A percentile compares a stretch with the other conserved stretches of the same genome.
These are phyloP conservation scores for Mucor circinelloides DNA, from an alignment of 371 early-diverging fungal genomes.

Conservation along the genomic window DNA sequence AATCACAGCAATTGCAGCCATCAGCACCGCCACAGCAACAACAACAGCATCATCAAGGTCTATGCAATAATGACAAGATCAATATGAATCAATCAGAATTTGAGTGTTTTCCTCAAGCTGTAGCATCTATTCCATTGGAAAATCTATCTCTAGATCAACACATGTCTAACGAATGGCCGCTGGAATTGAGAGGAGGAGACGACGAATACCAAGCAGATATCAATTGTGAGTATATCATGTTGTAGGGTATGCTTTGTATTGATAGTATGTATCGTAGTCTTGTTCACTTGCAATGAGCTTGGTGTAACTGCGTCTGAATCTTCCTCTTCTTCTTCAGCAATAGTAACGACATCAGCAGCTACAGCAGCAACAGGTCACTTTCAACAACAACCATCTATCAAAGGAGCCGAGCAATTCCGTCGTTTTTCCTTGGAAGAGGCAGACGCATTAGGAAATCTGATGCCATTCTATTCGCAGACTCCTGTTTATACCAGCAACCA, in stretches of 20 bases:
- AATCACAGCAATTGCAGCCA: not conserved
- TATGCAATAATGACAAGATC: not conserved
- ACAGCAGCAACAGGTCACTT: not conserved
- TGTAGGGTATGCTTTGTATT: not conserved
- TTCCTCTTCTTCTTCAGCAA: not conserved
- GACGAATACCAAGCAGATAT: not conserved
- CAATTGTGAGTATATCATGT: not conserved
- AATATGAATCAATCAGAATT: not conserved
- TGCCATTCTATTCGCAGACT: not conserved
- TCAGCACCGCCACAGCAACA: not conserved
- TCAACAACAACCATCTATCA: not conserved
- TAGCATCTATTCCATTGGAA: slow-evolving; percentile 11
- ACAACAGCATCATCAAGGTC: not conserved
- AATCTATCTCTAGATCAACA: slow-evolving; percentile 8
- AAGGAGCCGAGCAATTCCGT: slow-evolving; percentile 15
- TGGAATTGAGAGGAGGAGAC: not conserved
- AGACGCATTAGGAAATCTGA: not conserved
- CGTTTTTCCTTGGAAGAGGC: slow-evolving; percentile 11
- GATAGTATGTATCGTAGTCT: not conserved
- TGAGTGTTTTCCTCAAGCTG: slow-evolving; percentile 2
- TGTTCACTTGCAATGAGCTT: not conserved
- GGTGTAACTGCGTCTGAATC: not conserved
- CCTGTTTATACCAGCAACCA: not conserved
- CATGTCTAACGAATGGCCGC: slow-evolving; percentile 8
- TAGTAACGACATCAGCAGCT: not conserved